These are phyloP conservation scores for Solanum chmielewskii DNA, from an alignment of 257 asterid species.

Conservation along the genomic window DNA sequence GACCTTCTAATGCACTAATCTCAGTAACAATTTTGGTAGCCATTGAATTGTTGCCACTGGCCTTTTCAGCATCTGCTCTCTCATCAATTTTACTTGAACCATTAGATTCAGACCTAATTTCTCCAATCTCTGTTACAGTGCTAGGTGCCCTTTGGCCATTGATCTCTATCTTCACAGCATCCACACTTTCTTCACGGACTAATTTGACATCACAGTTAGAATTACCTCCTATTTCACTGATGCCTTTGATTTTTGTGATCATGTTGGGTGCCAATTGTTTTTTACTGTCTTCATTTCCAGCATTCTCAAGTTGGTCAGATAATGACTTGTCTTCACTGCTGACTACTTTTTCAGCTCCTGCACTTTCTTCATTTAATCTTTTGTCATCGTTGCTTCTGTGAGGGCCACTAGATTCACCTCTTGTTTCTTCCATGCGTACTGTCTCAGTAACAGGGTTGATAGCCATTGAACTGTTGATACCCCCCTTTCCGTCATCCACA, in stretches of 20 bases:
- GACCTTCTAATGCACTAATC: not conserved
- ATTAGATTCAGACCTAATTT: not conserved
- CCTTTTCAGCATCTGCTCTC: not conserved
- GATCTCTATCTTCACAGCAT: not conserved
- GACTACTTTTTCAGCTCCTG: not conserved
- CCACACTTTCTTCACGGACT: not conserved
- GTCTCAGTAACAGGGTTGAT: not conserved
- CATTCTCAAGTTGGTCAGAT: not conserved
- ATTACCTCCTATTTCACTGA: not conserved
- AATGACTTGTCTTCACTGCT: not conserved
- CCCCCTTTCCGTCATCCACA: not conserved
- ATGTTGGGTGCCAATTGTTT: not conserved
- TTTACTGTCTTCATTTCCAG: not conserved
- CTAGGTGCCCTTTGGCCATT: not conserved
- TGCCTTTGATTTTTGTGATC: not conserved
- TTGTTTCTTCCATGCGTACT: not conserved
- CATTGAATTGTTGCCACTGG: not conserved
- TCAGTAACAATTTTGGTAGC: not conserved
- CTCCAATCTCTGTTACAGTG: not conserved
- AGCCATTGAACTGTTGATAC: not conserved
- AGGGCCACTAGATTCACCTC: not conserved
- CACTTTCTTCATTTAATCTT: not conserved
- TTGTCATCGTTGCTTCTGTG: not conserved
- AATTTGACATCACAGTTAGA: not conserved
- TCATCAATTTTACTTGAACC: not conserved